A percentile compares a stretch with the other conserved stretches of the same genome.
phyloP scores from a whole-genome alignment of 805 yeast genomes.

The Candida parachauliodes region DNA sequence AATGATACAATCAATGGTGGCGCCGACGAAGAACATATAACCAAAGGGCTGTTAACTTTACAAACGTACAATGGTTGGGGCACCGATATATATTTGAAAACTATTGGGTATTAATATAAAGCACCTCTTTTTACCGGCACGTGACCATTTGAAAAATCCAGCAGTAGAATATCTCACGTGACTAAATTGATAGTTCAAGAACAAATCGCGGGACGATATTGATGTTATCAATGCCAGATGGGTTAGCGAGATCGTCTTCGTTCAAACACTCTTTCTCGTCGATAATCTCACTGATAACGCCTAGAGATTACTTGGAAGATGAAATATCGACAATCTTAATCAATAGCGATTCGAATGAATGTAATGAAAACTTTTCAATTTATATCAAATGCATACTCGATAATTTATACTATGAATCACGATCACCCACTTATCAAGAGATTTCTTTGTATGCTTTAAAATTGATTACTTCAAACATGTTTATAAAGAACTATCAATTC shows the following conservation, averaged over 20 bases:
- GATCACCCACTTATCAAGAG: conserved; percentile 23
- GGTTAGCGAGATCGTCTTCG: no score
- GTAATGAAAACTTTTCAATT: conserved; percentile 35
- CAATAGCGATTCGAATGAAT: conserved; percentile 37
- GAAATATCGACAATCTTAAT: conserved; percentile 17
- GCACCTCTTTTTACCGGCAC: neutral
- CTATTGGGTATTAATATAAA: conserved; percentile 22
- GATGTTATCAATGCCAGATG: neutral
- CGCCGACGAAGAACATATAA: conserved; percentile 12
- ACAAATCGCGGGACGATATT: no score
- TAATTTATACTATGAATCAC: conserved; percentile 17
- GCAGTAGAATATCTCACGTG: no score
- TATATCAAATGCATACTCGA: conserved; percentile 33
- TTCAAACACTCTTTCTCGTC: no score
- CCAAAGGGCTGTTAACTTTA: conserved; percentile 39
- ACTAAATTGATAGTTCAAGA: no score
- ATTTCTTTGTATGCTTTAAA: conserved; percentile 32
- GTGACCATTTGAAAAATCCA: no score
- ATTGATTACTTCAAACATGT: conserved; percentile 35
- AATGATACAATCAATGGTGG: conserved; percentile 24
- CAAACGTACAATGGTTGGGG: conserved; percentile 45
- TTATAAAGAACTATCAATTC: conserved; percentile 30
- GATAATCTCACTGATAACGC: neutral
- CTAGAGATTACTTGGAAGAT: conserved; percentile 10
- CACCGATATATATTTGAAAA: conserved; percentile 41